Conservation (phyloP, 305 asterid genomes). For the Fraxinus baroniana region DNA sequence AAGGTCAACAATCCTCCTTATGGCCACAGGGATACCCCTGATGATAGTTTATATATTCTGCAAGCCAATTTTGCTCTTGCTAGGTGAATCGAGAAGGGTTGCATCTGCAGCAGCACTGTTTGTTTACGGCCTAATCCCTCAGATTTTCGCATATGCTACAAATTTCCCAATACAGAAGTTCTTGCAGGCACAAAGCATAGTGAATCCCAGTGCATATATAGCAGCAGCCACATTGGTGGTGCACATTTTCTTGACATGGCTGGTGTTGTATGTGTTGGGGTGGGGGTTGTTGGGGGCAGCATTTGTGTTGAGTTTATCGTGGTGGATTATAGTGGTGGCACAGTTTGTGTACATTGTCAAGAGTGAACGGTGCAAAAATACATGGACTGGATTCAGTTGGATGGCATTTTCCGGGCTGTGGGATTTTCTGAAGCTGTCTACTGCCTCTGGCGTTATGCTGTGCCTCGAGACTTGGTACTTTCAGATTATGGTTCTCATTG, state of each 20-base stretch:
- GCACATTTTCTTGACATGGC: slow-evolving; percentile 37
- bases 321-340: slow-evolving; percentile 43
- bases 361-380: slow-evolving; percentile 29
- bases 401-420: slow-evolving; percentile 43
- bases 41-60: slow-evolving; percentile 32
- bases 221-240: slow-evolving; percentile 27
- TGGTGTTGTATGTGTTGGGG: slow-evolving; percentile 23
- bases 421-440: slow-evolving; percentile 40
- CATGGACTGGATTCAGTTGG: slow-evolving; percentile 30
- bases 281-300: slow-evolving; percentile 44
- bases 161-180: slow-evolving; percentile 42
- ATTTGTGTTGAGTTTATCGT: slow-evolving; percentile 32
- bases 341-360: slow-evolving; percentile 34
- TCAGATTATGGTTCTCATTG: slow-evolving; percentile 34
- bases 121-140: slow-evolving; percentile 46
- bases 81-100: slow-evolving; percentile 36
- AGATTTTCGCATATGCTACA: slow-evolving; percentile 42
- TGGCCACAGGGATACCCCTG: slow-evolving; percentile 30
- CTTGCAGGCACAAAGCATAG: slow-evolving; percentile 41
- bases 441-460: slow-evolving; percentile 43
- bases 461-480: slow-evolving; percentile 44
- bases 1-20: slow-evolving; percentile 39
- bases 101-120: slow-evolving; percentile 35
- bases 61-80: slow-evolving; percentile 29
- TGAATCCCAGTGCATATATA: slow-evolving; percentile 38